A percentile compares a stretch with the other conserved stretches of the same genome.
Evolutionary conservation across 108 stramenopile species (phyloP).

Genomic region (Cyclotella sp.): DNA sequence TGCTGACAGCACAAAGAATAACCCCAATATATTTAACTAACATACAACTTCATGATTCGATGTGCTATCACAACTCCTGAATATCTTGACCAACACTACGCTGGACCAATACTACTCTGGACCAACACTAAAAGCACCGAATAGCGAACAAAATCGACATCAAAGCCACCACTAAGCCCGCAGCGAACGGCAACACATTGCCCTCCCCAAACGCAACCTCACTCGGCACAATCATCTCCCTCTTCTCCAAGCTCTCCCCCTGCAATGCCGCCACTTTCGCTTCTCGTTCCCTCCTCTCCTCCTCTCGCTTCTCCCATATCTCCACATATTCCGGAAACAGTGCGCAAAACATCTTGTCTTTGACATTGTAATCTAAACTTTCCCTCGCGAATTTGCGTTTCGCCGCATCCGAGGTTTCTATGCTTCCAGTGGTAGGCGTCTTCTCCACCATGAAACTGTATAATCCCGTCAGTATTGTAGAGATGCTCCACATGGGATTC

Average conservation of each 20-base stretch:
- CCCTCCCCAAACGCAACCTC: conserved; percentile 26
- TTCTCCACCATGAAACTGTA: conserved; percentile 96
- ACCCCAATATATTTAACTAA: too few relatives aligned
- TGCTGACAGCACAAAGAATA: too few relatives aligned
- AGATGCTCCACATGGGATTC: conserved; percentile 97
- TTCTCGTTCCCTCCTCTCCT: conserved; percentile 44
- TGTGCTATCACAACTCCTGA: too few relatives aligned
- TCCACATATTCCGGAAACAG: conserved; percentile 87
- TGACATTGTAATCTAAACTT: conserved; percentile 88
- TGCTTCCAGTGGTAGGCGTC: conserved; percentile 86
- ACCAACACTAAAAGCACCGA: conserved; percentile 37
- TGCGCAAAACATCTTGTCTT: conserved; percentile 65
- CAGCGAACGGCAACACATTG: conserved; percentile 58
- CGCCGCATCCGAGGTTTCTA: conserved; percentile 76
- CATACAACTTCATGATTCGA: too few relatives aligned
- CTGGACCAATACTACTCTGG: too few relatives aligned
- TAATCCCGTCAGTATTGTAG: conserved; percentile 94
- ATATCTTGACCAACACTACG: neutral
- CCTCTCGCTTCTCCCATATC: conserved; percentile 61
- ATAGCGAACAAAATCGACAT: conserved; percentile 73
- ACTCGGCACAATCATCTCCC: conserved; percentile 18
- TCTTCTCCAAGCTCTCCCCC: conserved; percentile 9
- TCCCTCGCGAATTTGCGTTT: conserved; percentile 79
- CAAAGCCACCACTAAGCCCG: conserved; percentile 64
- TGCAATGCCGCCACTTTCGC: conserved; percentile 15